phyloP scores from a whole-genome alignment of 257 asterid genomes.

The Phtheirospermum japonicum region DNA sequence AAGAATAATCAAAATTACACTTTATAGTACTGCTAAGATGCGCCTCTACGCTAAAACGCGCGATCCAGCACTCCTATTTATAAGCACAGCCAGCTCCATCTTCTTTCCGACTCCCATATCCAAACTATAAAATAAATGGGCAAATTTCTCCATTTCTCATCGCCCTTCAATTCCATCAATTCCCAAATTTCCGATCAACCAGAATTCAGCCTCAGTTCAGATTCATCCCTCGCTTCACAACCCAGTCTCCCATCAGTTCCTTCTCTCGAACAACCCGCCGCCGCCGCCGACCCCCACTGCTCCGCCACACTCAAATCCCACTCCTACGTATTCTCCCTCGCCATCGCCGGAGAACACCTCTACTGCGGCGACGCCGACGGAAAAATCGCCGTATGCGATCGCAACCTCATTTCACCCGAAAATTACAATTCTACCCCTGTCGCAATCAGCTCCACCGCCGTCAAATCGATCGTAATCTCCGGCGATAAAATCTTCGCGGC shows the following conservation, averaged over 20 bases:
- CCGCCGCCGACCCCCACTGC: slow-evolving; percentile 35
- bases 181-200: slow-evolving; percentile 35
- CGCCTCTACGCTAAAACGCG: not conserved
- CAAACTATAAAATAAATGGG: too few species aligned
- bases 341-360: slow-evolving; percentile 54
- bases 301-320: slow-evolving; percentile 50
- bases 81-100: not conserved
- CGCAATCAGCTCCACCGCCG: slow-evolving; percentile 35
- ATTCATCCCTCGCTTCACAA: slow-evolving; percentile 54
- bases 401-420: slow-evolving; percentile 9
- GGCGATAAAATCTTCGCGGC: slow-evolving; percentile 63
- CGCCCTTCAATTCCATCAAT: slow-evolving; percentile 26
- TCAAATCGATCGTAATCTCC: slow-evolving; percentile 39
- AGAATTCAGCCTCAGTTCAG: slow-evolving; percentile 22
- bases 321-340: slow-evolving; percentile 47
- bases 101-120: too few species aligned
- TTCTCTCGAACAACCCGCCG: slow-evolving; percentile 39
- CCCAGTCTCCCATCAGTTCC: slow-evolving; percentile 64
- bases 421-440: slow-evolving; percentile 24
- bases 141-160: slow-evolving; percentile 28
- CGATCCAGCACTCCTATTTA: too few species aligned
- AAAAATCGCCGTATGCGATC: slow-evolving; percentile 47
- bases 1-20: too few species aligned
- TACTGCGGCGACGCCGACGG: slow-evolving; percentile 61
- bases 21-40: not conserved